A percentile compares a stretch with the other conserved stretches of the same genome.
Evolutionary conservation across 1,284 basidiomycete genomes (phyloP).

Genomic region (Golubevia pallescens): DNA sequence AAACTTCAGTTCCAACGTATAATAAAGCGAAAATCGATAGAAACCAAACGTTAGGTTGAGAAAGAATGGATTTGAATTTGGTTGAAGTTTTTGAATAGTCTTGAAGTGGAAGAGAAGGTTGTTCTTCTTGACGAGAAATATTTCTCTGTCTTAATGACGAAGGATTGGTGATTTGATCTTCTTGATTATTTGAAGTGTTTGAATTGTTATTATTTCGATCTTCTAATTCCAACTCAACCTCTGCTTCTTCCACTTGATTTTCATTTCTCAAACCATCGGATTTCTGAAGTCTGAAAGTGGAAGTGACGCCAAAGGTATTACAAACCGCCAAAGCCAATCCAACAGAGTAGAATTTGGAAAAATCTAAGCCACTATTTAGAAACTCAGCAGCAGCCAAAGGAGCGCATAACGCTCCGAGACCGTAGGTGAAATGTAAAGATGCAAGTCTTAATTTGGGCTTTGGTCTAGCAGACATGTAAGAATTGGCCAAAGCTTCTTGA

Average conservation of each 20-base stretch:
- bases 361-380: constrained; percentile 16
- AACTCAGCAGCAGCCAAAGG: constrained; percentile 37
- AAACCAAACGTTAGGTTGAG: constrained; percentile 13
- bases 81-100: background rate
- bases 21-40: constrained; percentile 26
- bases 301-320: constrained; percentile 16
- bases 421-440: constrained; percentile 33
- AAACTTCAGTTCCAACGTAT: constrained; percentile 41
- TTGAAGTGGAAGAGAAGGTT: background rate
- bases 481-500: constrained; percentile 13
- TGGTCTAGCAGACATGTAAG: constrained; percentile 28
- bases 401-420: constrained; percentile 30
- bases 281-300: constrained; percentile 22
- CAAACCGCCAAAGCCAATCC: constrained; percentile 20
- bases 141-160: constrained; percentile 2
- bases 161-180: constrained; percentile 2
- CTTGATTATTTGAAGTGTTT: background rate
- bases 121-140: background rate
- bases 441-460: constrained; percentile 27
- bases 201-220: background rate
- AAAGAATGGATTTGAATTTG: constrained; percentile 22
- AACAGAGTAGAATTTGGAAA: constrained; percentile 31
- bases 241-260: too few relatives aligned
- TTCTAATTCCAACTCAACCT: background rate
- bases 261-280: constrained; percentile 19